Evolutionary conservation across 2,329 filamentous ascomycete species (phyloP).

Genomic region (Colletotrichum lupini): DNA sequence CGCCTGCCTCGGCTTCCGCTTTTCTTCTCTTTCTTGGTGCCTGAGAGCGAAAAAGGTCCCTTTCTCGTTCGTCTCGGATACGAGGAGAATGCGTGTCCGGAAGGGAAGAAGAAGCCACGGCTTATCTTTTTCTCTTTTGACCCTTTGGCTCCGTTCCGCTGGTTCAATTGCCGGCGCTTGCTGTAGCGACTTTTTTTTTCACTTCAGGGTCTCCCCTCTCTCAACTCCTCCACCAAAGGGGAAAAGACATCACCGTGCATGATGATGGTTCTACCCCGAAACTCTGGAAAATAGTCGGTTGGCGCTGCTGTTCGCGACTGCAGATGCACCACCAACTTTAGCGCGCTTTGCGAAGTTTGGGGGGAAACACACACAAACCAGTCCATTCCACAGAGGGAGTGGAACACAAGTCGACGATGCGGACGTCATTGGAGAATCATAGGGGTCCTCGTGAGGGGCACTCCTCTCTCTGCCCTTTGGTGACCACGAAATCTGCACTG

Average conservation of each 20-base stretch:
- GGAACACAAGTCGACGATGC: conserved; percentile 9
- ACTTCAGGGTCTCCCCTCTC: background rate
- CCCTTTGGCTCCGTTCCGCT: background rate
- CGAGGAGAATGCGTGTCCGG: background rate
- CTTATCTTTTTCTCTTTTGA: too few relatives aligned
- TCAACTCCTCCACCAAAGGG: background rate
- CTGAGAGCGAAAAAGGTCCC: background rate
- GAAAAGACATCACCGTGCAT: conserved; percentile 29
- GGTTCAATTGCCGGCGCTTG: background rate
- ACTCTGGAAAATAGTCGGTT: background rate
- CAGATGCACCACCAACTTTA: background rate
- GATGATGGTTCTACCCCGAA: background rate
- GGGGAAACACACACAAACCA: background rate
- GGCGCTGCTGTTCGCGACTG: background rate
- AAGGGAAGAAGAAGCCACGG: background rate
- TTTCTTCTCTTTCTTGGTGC: background rate
- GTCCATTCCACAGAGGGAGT: background rate
- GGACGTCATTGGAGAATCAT: conserved; percentile 30
- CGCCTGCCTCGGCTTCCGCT: background rate
- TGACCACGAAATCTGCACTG: background rate
- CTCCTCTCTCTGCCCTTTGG: background rate
- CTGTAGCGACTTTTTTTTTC: background rate
- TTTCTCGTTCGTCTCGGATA: background rate
- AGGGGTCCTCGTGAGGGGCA: conserved; percentile 21
- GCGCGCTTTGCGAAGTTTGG: background rate